Conservation (phyloP, 352 stramenopile species). For the Pythium pyrilobum region DNA sequence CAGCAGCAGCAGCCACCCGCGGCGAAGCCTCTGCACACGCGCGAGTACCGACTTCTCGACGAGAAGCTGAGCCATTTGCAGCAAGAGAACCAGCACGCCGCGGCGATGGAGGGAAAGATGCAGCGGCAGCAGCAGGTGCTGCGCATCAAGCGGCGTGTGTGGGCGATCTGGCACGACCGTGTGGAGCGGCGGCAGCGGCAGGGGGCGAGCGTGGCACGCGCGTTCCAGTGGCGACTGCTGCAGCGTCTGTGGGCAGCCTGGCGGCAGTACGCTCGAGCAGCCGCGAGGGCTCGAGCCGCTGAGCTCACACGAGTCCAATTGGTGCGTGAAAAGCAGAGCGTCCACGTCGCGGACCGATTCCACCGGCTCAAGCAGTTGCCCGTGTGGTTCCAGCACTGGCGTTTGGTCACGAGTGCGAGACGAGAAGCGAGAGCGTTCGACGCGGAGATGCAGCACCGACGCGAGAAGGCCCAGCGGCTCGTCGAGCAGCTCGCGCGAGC, state of each 20-base stretch:
- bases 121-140: background rate
- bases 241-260: conserved; percentile 22
- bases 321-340: conserved; percentile 17
- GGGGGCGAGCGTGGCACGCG: conserved; percentile 3
- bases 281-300: conserved; percentile 7
- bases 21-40: background rate
- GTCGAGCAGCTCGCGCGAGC: conserved; percentile 7
- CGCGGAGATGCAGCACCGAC: conserved; percentile 21
- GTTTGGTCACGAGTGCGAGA: conserved; percentile 10
- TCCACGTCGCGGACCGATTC: conserved; percentile 25
- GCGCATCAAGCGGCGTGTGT: conserved; percentile 18
- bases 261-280: background rate
- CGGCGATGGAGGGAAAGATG: conserved; percentile 7
- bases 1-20: too few relatives aligned
- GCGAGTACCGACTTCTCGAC: conserved; percentile 8
- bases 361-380: conserved; percentile 31
- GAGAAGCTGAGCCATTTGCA: conserved; percentile 13
- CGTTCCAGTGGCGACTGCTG: conserved; percentile 20
- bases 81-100: conserved; percentile 17
- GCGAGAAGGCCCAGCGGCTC: conserved; percentile 28
- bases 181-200: conserved; percentile 6
- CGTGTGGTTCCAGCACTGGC: conserved; percentile 51
- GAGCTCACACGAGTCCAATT: conserved; percentile 8
- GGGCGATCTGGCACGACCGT: conserved; percentile 13
- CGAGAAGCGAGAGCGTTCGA: conserved; percentile 27